Conservation (phyloP, 129 eudicot species). For the Lonicera japonica region DNA sequence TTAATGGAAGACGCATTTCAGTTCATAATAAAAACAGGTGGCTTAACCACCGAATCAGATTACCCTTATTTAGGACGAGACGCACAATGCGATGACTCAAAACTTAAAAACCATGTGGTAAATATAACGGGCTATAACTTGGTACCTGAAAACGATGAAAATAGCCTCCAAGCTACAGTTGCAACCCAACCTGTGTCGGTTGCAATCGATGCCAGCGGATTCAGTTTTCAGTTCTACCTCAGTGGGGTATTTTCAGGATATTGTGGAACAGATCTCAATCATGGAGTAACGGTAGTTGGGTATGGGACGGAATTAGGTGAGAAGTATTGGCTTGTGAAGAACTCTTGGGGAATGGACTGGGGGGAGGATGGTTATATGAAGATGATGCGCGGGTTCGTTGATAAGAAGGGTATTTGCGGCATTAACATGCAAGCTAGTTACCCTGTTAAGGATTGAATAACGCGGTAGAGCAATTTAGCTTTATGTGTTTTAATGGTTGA, state of each 20-base stretch:
- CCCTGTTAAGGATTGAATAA: conserved; percentile 25
- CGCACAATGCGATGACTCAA: conserved; percentile 14
- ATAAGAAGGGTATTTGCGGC: conserved; percentile 33
- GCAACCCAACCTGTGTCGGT: conserved; percentile 46
- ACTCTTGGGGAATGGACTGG: conserved; percentile 53
- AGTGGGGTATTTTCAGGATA: conserved; percentile 39
- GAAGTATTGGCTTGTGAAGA: conserved; percentile 50
- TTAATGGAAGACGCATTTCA: conserved; percentile 40
- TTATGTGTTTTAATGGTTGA: too few relatives aligned
- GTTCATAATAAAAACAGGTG: conserved; percentile 30
- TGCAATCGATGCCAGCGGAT: conserved; percentile 37
- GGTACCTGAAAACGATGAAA: conserved; percentile 29
- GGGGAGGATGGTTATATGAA: conserved; percentile 48
- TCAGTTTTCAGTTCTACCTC: conserved; percentile 37
- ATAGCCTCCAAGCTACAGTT: conserved; percentile 37
- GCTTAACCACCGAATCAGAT: conserved; percentile 33
- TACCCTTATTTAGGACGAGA: conserved; percentile 43
- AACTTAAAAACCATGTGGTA: conserved; percentile 21
- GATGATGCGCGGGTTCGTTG: conserved; percentile 24
- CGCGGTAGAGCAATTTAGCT: too few relatives aligned
- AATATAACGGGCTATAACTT: conserved; percentile 25
- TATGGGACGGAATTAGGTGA: conserved; percentile 28
- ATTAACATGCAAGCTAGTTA: conserved; percentile 41
- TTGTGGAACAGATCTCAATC: conserved; percentile 42
- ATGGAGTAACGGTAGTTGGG: conserved; percentile 45